Evolutionary conservation across 345 rosid genomes (phyloP), one percentile per base, ranked within the genome.

Genomic region (Bruguiera parviflora): DNA sequence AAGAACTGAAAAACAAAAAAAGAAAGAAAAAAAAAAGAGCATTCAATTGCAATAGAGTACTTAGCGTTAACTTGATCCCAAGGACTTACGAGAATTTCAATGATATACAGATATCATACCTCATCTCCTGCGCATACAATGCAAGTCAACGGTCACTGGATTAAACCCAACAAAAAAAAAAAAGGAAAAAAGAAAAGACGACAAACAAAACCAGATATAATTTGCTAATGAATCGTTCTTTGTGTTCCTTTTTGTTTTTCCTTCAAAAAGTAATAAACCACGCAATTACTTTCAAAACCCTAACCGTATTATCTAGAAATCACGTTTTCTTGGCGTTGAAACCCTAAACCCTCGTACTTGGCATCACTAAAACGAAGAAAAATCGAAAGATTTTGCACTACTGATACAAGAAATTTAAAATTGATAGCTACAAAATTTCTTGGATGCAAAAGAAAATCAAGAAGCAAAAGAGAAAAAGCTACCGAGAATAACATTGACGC

Each of bases 401-500:
- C 16, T 15, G 49, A 43, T 43, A 13, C 19, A 43, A 43, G 49
- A 43, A 43, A 43, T 43, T 43, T 43, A 15, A 11, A 13, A 11
- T 43, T 13, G 49, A 43, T 13, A 13, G 19, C 49, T 15, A 43
- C 3, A 43, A 13, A 13, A 43, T 3, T 43, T 43, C 49, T 43
- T 43, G 49, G 18, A 56, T 56, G 16, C 18, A 24, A 25, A 20
- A 2, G n/a, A 37, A 5, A 19, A 58, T 0, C 52, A 11, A 16
- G 9, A 16, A 5, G 6, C 2, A 65, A 3, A 27, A 27, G 53
- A 25, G 22, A 49, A 47, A 63, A 8, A 22, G 52, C 3, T 66
- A 87, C 96, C 96, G 47, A 92, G 86, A 74, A 90, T 53, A 33
- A 86, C 96, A 51, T 90, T 88, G 85, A 90, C 92, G 72, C 98